These are phyloP conservation scores for Hapsidospora chrysogenum DNA, from an alignment of 495 filamentous ascomycete genomes.

Conservation along the genomic window DNA sequence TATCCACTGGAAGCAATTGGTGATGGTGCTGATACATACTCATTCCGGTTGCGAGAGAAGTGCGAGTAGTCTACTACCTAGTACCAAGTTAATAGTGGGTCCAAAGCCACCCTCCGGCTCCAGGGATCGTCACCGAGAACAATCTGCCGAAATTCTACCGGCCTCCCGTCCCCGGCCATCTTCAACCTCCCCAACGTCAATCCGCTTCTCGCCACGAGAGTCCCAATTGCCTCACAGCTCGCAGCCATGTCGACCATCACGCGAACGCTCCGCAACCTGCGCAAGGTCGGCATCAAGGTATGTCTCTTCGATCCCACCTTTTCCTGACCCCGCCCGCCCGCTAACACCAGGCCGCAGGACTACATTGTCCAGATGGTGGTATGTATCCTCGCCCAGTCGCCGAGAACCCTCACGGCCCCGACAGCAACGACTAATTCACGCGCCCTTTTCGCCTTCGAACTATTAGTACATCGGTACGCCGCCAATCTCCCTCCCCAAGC, in stretches of 20 bases:
- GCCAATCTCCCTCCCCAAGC: too few relatives aligned
- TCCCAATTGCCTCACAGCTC: slow-evolving; percentile 11
- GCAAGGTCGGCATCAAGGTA: slow-evolving; percentile 78
- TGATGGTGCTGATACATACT: too few relatives aligned
- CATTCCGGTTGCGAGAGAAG: too few relatives aligned
- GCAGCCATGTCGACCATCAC: slow-evolving; percentile 80
- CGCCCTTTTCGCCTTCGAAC: too few relatives aligned
- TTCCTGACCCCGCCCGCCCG: background rate
- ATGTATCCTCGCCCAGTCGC: slow-evolving; percentile 28
- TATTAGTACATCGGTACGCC: slow-evolving; percentile 50
- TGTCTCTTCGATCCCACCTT: slow-evolving; percentile 3
- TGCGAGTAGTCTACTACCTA: too few relatives aligned
- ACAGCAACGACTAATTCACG: slow-evolving; percentile 12
- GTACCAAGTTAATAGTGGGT: background rate
- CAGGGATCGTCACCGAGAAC: too few relatives aligned
- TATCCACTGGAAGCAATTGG: too few relatives aligned
- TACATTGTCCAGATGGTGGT: slow-evolving; percentile 88
- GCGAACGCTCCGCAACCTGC: slow-evolving; percentile 72
- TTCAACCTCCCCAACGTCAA: slow-evolving; percentile 2
- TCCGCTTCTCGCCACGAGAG: background rate
- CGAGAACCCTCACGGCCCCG: too few relatives aligned
- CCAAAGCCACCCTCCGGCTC: too few relatives aligned
- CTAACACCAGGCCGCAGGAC: slow-evolving; percentile 37
- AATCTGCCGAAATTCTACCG: slow-evolving; percentile 1
- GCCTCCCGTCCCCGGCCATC: background rate